Base-by-base conservation (phyloP, 2,329 filamentous ascomycete species). In the Uncinocarpus reesii region DNA sequence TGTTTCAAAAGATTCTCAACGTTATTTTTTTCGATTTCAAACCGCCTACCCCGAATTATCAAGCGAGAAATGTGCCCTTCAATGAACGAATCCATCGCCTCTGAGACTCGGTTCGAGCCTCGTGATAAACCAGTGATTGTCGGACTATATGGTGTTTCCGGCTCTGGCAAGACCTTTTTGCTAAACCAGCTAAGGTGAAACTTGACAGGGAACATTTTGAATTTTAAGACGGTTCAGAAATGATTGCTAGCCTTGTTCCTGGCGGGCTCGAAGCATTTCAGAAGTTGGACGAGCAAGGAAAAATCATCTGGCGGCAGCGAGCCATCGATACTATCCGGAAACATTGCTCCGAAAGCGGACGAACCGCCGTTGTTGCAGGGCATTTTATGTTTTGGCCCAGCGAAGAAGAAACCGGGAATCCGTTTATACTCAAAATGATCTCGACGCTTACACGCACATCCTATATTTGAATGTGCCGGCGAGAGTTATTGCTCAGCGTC, bases 301-400 rank as follows among this genome's bases (percentile, higher is more conserved):
- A 76, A 56, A 16, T n/a, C 0, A 1, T 54, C 0, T 68, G 55
- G 50, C 74, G 77, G 2, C 35, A 64, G 29, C 44, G 49, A 29
- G 75, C 76, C 3, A 78, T 81, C 43, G 42, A 65, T 0, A 53
- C 11, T 0, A 74, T 81, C 41, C 31, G 51, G 18, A 38, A 65
- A 0, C 52, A 69, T 6, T 74, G 71, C 47, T 37, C 47, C 1
- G 10, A 55, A 0, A 66, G 41, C 7, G 57, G 62, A 0, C 63
- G 60, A 49, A 52, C 60, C 4, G 77, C 60, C 1, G 55, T 83
- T 2, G 72, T 82, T 2, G 62, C 73, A 3, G 77, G 76, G 0
- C 76, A 82, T 56, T 73, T 67, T 56, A 74, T 73, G 64, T 74
- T 81, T 53, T 79, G 75, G 74, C 3, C 51, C 0, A 65, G 73